Conservation (phyloP, 345 rosid species). For the Syzygium jambos region DNA sequence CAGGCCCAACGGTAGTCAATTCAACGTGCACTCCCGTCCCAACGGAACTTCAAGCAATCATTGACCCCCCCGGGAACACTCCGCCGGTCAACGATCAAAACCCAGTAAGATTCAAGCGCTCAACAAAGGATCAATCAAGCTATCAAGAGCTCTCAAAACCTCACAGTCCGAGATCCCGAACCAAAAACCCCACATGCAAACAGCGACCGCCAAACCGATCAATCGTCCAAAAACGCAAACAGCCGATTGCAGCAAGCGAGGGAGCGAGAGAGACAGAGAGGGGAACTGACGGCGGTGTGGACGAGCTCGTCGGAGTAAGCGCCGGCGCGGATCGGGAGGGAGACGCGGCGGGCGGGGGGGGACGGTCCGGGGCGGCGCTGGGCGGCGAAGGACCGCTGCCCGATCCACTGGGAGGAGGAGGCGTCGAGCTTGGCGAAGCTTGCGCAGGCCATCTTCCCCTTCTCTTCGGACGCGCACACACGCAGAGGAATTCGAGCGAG, state of each 20-base stretch:
- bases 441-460: constrained; percentile 58
- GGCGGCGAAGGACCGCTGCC: constrained; percentile 41
- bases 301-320: constrained; percentile 87
- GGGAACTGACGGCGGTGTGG: constrained; percentile 70
- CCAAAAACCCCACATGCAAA: not conserved
- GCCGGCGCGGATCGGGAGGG: constrained; percentile 68
- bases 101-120: too few relatives aligned
- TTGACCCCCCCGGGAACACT: too few relatives aligned
- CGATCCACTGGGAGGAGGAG: constrained; percentile 66
- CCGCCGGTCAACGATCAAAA: too few relatives aligned
- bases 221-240: not conserved
- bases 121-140: too few relatives aligned
- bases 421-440: constrained; percentile 61
- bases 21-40: not conserved
- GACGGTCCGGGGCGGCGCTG: constrained; percentile 29
- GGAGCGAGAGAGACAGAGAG: not conserved
- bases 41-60: not conserved
- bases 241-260: not conserved
- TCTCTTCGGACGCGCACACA: not conserved
- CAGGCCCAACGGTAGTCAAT: not conserved
- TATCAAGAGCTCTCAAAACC: not conserved
- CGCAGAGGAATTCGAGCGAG: not conserved
- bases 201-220: not conserved
- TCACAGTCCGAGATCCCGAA: not conserved
- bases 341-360: constrained; percentile 39